Evolutionary conservation across 305 asterid genomes (phyloP).

Genomic region (Andrographis paniculata): DNA sequence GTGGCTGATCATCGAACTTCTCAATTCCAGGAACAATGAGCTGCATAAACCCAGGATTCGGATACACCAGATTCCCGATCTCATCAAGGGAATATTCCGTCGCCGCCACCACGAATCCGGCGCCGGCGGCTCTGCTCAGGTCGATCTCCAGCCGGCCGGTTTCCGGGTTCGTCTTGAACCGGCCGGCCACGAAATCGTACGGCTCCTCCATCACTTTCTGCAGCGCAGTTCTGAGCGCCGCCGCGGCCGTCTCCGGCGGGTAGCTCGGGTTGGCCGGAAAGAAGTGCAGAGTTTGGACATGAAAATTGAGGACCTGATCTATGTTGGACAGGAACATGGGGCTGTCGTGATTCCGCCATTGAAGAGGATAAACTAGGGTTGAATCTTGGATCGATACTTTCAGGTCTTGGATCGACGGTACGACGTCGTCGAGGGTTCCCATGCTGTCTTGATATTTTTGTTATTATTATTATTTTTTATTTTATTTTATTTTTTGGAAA

Average conservation of each 20-base stretch:
- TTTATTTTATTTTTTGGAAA: too few relatives aligned
- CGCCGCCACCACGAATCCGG: slow-evolving; percentile 52
- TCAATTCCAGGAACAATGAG: slow-evolving; percentile 40
- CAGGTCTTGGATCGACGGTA: slow-evolving; percentile 33
- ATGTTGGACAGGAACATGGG: slow-evolving; percentile 50
- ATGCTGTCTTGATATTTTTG: slow-evolving; percentile 6
- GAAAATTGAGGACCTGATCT: slow-evolving; percentile 68
- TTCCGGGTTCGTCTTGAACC: slow-evolving; percentile 33
- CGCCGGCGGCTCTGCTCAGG: slow-evolving; percentile 40
- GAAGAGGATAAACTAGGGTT: slow-evolving; percentile 25
- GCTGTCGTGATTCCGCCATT: slow-evolving; percentile 10
- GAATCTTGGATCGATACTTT: slow-evolving; percentile 32
- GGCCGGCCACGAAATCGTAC: slow-evolving; percentile 64
- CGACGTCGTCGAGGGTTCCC: slow-evolving; percentile 21
- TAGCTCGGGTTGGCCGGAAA: slow-evolving; percentile 44
- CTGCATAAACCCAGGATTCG: slow-evolving; percentile 70
- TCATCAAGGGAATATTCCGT: slow-evolving; percentile 44
- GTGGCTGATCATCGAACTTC: slow-evolving; percentile 51
- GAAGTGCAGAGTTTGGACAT: slow-evolving; percentile 75
- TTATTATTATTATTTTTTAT: too few relatives aligned
- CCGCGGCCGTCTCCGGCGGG: slow-evolving; percentile 35
- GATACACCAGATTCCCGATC: slow-evolving; percentile 65
- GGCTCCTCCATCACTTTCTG: slow-evolving; percentile 31
- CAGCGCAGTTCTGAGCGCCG: slow-evolving; percentile 40
- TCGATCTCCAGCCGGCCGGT: slow-evolving; percentile 59